Conservation (phyloP, 768 basidiomycete genomes). For the Lactarius sp. region DNA sequence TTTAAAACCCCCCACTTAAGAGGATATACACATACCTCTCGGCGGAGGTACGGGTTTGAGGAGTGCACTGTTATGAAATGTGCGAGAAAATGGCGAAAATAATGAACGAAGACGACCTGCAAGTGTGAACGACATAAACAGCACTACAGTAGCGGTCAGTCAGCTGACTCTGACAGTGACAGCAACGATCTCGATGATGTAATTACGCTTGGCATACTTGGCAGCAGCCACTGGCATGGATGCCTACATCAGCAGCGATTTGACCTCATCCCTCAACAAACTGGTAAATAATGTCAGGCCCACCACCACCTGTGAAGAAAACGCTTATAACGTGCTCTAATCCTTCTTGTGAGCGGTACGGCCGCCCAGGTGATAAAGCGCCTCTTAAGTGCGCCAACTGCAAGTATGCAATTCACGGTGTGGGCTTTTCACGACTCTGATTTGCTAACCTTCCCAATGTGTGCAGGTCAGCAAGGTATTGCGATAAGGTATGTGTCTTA, state of each 20-base stretch:
- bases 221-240: no score
- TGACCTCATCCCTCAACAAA: neutral
- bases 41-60: neutral
- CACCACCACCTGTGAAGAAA: constrained; percentile 21
- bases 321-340: constrained; percentile 24
- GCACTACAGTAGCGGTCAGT: neutral
- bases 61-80: constrained; percentile 11
- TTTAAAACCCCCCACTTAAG: no score
- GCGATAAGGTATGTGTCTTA: constrained; percentile 14
- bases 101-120: constrained; percentile 6
- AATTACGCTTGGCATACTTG: neutral
- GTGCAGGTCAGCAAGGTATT: constrained; percentile 24
- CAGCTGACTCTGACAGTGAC: neutral
- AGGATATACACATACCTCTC: constrained; percentile 1
- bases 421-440: neutral
- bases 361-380: constrained; percentile 16
- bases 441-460: neutral
- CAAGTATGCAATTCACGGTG: constrained; percentile 20
- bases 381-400: constrained; percentile 24
- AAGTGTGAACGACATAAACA: constrained; percentile 10
- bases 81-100: constrained; percentile 7
- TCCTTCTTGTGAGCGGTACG: constrained; percentile 14
- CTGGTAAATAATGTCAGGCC: constrained; percentile 20
- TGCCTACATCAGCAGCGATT: neutral
- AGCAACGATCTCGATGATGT: constrained; percentile 5